These are phyloP conservation scores for Thyridium curvatum DNA, from an alignment of 2,329 filamentous ascomycete species.

Conservation along the genomic window DNA sequence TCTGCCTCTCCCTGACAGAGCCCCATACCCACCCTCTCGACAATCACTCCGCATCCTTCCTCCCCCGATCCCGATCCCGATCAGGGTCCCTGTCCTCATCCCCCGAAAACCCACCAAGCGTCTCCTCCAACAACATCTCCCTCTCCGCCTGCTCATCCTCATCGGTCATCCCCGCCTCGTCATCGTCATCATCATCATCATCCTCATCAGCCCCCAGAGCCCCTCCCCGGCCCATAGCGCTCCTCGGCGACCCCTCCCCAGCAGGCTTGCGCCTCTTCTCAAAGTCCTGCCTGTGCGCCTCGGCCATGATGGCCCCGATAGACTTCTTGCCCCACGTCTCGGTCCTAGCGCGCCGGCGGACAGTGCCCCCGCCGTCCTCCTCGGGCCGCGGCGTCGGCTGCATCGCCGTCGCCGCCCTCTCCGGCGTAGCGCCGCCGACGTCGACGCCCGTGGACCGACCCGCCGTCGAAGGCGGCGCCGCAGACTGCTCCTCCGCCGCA, in stretches of 20 bases:
- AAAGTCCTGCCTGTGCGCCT: slow-evolving; percentile 87
- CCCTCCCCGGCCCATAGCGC: no score
- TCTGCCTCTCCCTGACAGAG: no score
- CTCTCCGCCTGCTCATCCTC: no score
- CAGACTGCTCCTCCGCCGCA: not conserved
- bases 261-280: slow-evolving; percentile 61
- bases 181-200: slow-evolving; percentile 6
- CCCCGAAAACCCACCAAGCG: no score
- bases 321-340: slow-evolving; percentile 26
- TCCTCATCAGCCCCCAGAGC: not conserved
- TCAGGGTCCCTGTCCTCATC: no score
- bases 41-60: no score
- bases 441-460: slow-evolving; percentile 12
- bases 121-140: no score
- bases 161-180: slow-evolving; percentile 3
- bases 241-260: slow-evolving; percentile 1
- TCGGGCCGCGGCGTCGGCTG: slow-evolving; percentile 4
- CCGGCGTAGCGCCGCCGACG: slow-evolving; percentile 6
- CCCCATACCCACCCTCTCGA: no score
- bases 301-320: slow-evolving; percentile 61
- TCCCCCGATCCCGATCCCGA: no score
- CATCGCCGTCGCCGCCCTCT: slow-evolving; percentile 12
- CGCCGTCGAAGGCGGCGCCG: slow-evolving; percentile 1
- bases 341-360: slow-evolving; percentile 19
- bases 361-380: slow-evolving; percentile 9